Conservation (phyloP, 768 basidiomycete species). For the Tylopilus felleus region DNA sequence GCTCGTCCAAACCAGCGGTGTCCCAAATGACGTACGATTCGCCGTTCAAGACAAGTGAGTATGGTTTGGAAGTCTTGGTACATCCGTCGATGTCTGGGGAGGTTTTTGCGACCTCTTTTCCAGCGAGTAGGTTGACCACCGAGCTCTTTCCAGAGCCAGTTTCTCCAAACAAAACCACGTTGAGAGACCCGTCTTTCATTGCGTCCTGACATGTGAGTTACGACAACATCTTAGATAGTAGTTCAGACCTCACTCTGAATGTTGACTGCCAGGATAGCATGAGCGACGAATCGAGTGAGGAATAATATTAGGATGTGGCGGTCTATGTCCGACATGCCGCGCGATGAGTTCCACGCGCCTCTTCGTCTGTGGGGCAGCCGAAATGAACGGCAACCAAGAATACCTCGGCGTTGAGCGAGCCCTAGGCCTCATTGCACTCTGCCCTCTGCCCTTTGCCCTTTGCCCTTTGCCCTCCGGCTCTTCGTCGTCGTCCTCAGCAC, state of each 20-base stretch:
- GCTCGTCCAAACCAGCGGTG: not conserved
- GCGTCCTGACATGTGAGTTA: not conserved
- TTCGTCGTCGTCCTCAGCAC: no score
- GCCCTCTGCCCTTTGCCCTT: no score
- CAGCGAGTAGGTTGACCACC: not conserved
- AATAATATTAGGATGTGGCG: no score
- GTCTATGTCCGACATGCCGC: no score
- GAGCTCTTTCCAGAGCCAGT: not conserved
- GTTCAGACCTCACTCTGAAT: not conserved
- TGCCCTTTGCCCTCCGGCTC: no score
- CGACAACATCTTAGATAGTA: no score
- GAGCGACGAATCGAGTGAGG: not conserved
- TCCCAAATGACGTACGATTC: not conserved
- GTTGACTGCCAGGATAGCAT: not conserved
- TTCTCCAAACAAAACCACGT: not conserved
- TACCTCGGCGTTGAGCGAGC: no score
- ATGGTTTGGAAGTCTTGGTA: not conserved
- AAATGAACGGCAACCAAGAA: no score
- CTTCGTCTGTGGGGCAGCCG: no score
- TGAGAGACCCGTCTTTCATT: not conserved
- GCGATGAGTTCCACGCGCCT: no score
- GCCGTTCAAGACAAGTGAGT: not conserved
- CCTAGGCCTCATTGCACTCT: no score
- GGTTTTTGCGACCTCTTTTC: not conserved
- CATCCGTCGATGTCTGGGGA: not conserved